phyloP scores from a whole-genome alignment of 371 early-diverging fungal genomes.

The Mortierella sp. region DNA sequence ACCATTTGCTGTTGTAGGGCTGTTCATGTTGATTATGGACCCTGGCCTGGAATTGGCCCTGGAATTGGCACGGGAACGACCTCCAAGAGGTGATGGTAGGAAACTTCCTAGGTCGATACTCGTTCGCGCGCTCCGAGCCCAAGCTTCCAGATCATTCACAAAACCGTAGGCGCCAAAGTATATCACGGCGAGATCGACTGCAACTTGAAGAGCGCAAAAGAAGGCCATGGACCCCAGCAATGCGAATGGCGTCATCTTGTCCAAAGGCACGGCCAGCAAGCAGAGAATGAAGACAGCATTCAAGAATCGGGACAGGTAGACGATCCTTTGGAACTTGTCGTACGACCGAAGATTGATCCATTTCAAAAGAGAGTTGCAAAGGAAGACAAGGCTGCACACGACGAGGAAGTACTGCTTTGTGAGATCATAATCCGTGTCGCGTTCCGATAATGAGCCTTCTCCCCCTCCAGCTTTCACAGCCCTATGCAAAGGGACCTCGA shows the following conservation, averaged over 20 bases:
- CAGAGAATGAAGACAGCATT: slow-evolving; percentile 63
- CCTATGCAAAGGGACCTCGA: slow-evolving; percentile 21
- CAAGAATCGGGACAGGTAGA: slow-evolving; percentile 60
- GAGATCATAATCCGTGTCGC: slow-evolving; percentile 46
- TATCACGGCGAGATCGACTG: slow-evolving; percentile 42
- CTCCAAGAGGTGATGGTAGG: slow-evolving; percentile 31
- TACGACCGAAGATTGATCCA: slow-evolving; percentile 50
- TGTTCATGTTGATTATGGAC: slow-evolving; percentile 17
- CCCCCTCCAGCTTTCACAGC: slow-evolving; percentile 2
- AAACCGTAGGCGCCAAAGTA: slow-evolving; percentile 50
- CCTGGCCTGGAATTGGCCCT: slow-evolving; percentile 13
- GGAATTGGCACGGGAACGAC: slow-evolving; percentile 26
- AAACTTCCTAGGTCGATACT: slow-evolving; percentile 37
- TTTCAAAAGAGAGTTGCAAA: slow-evolving; percentile 55
- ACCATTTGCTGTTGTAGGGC: too few relatives aligned
- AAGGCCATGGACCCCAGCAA: slow-evolving; percentile 62
- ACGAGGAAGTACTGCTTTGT: slow-evolving; percentile 42
- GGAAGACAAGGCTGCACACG: slow-evolving; percentile 19
- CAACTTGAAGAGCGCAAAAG: slow-evolving; percentile 59
- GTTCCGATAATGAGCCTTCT: slow-evolving; percentile 40
- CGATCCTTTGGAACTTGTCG: slow-evolving; percentile 49
- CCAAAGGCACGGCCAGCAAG: slow-evolving; percentile 56
- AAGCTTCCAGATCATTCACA: slow-evolving; percentile 35
- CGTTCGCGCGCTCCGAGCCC: slow-evolving; percentile 38
- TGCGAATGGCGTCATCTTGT: slow-evolving; percentile 55